Conservation (phyloP, 176 grass and related monocot species). For the Microstegium vimineum region DNA sequence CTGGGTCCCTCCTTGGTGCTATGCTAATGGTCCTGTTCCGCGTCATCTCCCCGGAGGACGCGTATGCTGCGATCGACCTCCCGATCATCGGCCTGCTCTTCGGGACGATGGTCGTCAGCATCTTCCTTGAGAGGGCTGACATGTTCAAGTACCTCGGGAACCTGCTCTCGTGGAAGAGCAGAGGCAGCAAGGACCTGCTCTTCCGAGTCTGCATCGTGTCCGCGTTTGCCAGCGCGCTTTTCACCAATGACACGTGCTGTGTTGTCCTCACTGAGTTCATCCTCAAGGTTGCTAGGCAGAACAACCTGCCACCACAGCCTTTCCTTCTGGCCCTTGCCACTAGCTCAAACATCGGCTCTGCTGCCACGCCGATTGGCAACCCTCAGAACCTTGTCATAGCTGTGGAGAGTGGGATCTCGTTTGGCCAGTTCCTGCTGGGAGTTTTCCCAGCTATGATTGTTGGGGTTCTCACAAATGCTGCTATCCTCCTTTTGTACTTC, state of each 20-base stretch:
- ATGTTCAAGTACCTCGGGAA: slow-evolving; percentile 71
- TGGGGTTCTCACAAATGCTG: slow-evolving; percentile 53
- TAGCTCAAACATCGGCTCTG: slow-evolving; percentile 71
- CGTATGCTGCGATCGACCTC: slow-evolving; percentile 66
- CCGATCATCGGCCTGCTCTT: slow-evolving; percentile 76
- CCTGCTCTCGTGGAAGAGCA: slow-evolving; percentile 66
- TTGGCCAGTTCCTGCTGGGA: slow-evolving; percentile 53
- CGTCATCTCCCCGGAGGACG: slow-evolving; percentile 61
- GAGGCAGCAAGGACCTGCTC: slow-evolving; percentile 68
- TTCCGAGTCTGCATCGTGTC: slow-evolving; percentile 69
- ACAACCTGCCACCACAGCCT: slow-evolving; percentile 74
- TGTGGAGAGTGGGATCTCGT: slow-evolving; percentile 61
- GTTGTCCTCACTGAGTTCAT: slow-evolving; percentile 88
- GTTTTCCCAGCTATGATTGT: slow-evolving; percentile 66
- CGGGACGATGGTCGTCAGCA: slow-evolving; percentile 68
- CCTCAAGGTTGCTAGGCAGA: slow-evolving; percentile 74
- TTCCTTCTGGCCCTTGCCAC: slow-evolving; percentile 62
- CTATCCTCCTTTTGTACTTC: slow-evolving; percentile 71
- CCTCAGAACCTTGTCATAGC: slow-evolving; percentile 85
- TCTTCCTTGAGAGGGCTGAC: slow-evolving; percentile 75
- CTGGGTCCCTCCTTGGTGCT: slow-evolving; percentile 69
- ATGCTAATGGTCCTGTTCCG: slow-evolving; percentile 81
- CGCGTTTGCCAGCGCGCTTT: slow-evolving; percentile 55
- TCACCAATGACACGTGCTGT: slow-evolving; percentile 82
- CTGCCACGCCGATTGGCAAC: slow-evolving; percentile 72